phyloP scores from a whole-genome alignment of 2,329 filamentous ascomycete species.

The Exophiala bonariae region DNA sequence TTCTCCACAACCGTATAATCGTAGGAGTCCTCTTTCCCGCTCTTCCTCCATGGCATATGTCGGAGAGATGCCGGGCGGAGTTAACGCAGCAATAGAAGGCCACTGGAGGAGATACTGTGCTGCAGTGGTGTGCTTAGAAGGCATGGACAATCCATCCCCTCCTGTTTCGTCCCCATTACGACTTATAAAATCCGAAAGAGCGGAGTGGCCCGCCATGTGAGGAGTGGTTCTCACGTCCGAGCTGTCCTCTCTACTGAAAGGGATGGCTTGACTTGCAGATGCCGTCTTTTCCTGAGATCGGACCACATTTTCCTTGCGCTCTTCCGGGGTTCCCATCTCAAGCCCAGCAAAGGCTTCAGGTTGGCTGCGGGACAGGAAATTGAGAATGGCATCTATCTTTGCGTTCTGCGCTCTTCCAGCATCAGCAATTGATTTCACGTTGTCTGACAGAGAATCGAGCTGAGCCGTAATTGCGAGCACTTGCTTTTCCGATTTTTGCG shows the following conservation, averaged over 20 bases:
- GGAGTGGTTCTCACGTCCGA: conserved; percentile 15
- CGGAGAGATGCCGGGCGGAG: conserved; percentile 45
- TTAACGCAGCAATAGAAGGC: conserved; percentile 66
- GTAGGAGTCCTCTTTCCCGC: conserved; percentile 69
- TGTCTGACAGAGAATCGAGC: conserved; percentile 21
- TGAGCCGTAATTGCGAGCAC: conserved; percentile 25
- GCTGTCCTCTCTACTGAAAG: conserved; percentile 26
- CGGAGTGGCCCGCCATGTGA: conserved; percentile 40
- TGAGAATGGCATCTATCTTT: conserved; percentile 14
- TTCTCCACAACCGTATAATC: conserved; percentile 77
- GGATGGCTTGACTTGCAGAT: conserved; percentile 17
- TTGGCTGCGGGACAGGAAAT: background rate
- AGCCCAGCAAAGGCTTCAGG: conserved; percentile 8
- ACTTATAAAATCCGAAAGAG: conserved; percentile 30
- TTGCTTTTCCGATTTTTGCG: conserved; percentile 71
- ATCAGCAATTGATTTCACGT: conserved; percentile 17
- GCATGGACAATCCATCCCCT: conserved; percentile 67
- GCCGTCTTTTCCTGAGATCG: conserved; percentile 38
- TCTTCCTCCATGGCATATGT: conserved; percentile 74
- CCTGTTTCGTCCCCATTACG: conserved; percentile 20
- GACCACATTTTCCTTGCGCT: conserved; percentile 19
- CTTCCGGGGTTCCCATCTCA: conserved; percentile 3
- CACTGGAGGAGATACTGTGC: conserved; percentile 78
- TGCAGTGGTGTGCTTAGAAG: conserved; percentile 85
- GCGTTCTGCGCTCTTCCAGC: conserved; percentile 13